Percentiles rank a stretch among this genome's conserved stretches.
Conservation (phyloP, 352 stramenopile species). For the Phytopythium chamaehyphon region DNA sequence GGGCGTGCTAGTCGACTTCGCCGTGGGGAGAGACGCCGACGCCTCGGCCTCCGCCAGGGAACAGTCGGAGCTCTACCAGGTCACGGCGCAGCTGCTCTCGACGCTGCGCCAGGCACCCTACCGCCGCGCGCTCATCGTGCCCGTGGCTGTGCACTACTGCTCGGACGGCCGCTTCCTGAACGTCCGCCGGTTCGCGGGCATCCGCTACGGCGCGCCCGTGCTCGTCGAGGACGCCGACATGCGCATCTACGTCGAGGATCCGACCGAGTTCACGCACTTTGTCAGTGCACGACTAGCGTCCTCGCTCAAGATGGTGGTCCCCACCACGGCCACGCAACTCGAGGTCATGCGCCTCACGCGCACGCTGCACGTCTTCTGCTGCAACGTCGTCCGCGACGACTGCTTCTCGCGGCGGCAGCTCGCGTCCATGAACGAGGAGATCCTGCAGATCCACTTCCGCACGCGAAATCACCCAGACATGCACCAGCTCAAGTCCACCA, state of each 20-base stretch:
- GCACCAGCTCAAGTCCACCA: constrained; percentile 61
- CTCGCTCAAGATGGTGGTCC: constrained; percentile 58
- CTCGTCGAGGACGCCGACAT: constrained; percentile 58
- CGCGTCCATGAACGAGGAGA: constrained; percentile 78
- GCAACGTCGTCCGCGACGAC: constrained; percentile 58
- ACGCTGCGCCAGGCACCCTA: constrained; percentile 36
- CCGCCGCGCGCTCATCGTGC: constrained; percentile 48
- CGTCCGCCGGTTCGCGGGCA: constrained; percentile 42
- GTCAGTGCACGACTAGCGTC: constrained; percentile 46
- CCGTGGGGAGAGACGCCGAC: background rate
- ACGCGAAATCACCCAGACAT: constrained; percentile 68
- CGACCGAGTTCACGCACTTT: constrained; percentile 61
- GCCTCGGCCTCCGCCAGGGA: constrained; percentile 16
- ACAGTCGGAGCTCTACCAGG: constrained; percentile 45
- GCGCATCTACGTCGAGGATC: constrained; percentile 52
- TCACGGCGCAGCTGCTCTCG: constrained; percentile 46
- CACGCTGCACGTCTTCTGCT: constrained; percentile 68
- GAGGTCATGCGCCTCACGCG: constrained; percentile 63
- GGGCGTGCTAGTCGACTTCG: constrained; percentile 53
- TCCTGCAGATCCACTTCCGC: constrained; percentile 74
- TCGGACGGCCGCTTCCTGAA: constrained; percentile 38
- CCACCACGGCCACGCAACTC: constrained; percentile 52
- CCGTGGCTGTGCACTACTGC: constrained; percentile 64
- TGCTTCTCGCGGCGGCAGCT: constrained; percentile 70
- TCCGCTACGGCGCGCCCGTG: constrained; percentile 62